These are phyloP conservation scores for Aureobasidium lini DNA, from an alignment of 2,329 filamentous ascomycete genomes.

Conservation along the genomic window DNA sequence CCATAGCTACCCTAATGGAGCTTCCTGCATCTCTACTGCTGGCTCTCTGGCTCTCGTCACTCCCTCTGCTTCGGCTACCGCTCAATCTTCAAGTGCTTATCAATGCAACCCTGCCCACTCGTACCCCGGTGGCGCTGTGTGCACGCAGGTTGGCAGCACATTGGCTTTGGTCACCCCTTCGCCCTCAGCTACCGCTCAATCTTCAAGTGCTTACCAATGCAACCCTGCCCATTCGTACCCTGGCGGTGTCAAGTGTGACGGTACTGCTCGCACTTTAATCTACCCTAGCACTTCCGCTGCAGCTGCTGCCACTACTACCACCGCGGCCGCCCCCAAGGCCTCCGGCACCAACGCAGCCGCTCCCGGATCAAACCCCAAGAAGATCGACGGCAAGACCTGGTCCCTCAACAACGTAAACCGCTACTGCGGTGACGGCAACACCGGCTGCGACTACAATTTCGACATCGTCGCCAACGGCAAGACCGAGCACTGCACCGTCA, in stretches of 20 bases:
- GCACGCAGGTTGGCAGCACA: not conserved
- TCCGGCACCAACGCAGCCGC: not conserved
- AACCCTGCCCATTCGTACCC: no score
- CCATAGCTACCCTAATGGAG: not conserved
- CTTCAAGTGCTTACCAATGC: no score
- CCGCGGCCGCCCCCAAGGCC: not conserved
- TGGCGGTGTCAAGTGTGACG: no score
- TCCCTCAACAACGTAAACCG: conserved; percentile 14
- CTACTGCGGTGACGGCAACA: conserved; percentile 14
- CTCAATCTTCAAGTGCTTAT: not conserved
- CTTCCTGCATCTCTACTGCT: not conserved
- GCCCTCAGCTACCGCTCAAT: not conserved
- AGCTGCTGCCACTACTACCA: not conserved
- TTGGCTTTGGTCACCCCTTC: not conserved
- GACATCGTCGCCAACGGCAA: conserved; percentile 13
- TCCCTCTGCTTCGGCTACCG: not conserved
- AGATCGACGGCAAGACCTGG: conserved; percentile 12
- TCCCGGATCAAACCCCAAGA: conserved; percentile 5
- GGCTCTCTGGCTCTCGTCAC: not conserved
- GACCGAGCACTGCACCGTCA: conserved; percentile 13
- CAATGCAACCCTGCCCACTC: conserved; percentile 7
- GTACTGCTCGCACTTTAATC: not conserved
- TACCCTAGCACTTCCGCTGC: not conserved
- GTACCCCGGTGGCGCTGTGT: not conserved
- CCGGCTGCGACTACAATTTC: conserved; percentile 17